phyloP scores from a whole-genome alignment of 2,329 filamentous ascomycete species.

The Pestalotiopsis sp. region DNA sequence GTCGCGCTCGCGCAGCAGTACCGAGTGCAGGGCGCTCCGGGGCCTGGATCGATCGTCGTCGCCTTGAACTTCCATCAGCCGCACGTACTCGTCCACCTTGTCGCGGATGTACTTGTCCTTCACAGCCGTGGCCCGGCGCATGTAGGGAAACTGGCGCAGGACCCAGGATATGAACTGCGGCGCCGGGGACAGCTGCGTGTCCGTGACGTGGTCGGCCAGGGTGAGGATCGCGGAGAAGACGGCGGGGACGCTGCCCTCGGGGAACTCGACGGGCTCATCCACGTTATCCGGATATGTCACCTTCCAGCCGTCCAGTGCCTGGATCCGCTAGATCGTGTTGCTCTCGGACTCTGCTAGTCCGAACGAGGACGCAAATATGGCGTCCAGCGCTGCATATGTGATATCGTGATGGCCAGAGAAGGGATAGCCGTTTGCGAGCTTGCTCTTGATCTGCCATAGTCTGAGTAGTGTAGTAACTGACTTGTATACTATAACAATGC shows the following conservation, averaged over 20 bases:
- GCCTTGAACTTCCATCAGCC: constrained; percentile 18
- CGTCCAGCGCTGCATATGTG: constrained; percentile 32
- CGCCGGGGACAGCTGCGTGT: constrained; percentile 31
- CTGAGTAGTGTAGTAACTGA: constrained; percentile 31
- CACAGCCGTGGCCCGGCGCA: constrained; percentile 29
- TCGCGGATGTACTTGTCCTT: constrained; percentile 32
- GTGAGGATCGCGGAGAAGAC: constrained; percentile 28
- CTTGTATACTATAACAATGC: constrained; percentile 27
- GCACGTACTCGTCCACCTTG: constrained; percentile 19
- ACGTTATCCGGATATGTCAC: constrained; percentile 6
- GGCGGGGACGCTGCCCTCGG: constrained; percentile 18
- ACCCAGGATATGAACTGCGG: constrained; percentile 32
- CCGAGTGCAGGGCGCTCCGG: constrained; percentile 33
- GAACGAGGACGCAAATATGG: constrained; percentile 32
- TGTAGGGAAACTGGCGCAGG: constrained; percentile 28
- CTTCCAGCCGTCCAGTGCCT: constrained; percentile 21
- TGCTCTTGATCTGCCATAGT: constrained; percentile 36
- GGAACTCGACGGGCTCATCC: constrained; percentile 26
- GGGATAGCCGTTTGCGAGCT: constrained; percentile 32
- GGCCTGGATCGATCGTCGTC: constrained; percentile 20
- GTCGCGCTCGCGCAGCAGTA: constrained; percentile 34
- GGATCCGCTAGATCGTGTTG: constrained; percentile 1
- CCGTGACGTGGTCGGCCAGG: constrained; percentile 29
- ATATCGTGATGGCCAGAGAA: constrained; percentile 35
- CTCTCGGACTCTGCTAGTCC: constrained; percentile 3